Percentiles rank a stretch among this genome's conserved stretches.
Conservation (phyloP, 2,329 filamentous ascomycete genomes). For the Aspergillus fijiensis region DNA sequence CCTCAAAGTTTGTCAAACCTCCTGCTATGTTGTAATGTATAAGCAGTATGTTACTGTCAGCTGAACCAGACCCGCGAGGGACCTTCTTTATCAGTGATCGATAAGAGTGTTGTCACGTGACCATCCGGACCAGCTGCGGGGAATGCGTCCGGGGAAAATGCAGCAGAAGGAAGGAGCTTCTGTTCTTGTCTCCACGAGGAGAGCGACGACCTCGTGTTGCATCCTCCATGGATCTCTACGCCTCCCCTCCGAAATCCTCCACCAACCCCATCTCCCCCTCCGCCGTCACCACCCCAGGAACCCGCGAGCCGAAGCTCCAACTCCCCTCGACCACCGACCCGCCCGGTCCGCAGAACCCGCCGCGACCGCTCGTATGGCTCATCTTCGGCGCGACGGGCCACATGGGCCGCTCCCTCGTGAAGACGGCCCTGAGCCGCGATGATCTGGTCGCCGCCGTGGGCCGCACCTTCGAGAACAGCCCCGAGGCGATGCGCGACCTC, state of each 20-base stretch:
- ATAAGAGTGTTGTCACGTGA: too few relatives aligned
- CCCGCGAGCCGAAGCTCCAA: constrained; percentile 50
- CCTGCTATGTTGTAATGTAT: too few relatives aligned
- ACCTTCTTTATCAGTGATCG: too few relatives aligned
- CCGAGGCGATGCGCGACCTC: constrained; percentile 69
- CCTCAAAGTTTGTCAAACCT: too few relatives aligned
- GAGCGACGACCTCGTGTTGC: not conserved
- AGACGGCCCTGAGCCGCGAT: constrained; percentile 73
- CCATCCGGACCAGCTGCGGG: too few relatives aligned
- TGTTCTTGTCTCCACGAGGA: not conserved
- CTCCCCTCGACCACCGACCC: constrained; percentile 86
- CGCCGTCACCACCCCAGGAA: constrained; percentile 9
- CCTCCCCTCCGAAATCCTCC: not conserved
- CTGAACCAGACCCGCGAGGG: too few relatives aligned
- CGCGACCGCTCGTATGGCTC: constrained; percentile 82
- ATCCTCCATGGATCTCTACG: not conserved
- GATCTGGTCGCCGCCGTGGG: constrained; percentile 87
- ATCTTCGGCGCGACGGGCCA: constrained; percentile 97
- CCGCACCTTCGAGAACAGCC: constrained; percentile 72
- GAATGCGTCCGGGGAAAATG: not conserved
- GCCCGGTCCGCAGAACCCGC: constrained; percentile 66
- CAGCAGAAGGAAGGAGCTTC: not conserved
- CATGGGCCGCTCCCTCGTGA: constrained; percentile 87
- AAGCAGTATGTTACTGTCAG: too few relatives aligned
- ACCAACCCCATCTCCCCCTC: constrained; percentile 12